These are phyloP conservation scores for Huntiella abstrusa DNA, from an alignment of 2,329 filamentous ascomycete species.

Conservation along the genomic window DNA sequence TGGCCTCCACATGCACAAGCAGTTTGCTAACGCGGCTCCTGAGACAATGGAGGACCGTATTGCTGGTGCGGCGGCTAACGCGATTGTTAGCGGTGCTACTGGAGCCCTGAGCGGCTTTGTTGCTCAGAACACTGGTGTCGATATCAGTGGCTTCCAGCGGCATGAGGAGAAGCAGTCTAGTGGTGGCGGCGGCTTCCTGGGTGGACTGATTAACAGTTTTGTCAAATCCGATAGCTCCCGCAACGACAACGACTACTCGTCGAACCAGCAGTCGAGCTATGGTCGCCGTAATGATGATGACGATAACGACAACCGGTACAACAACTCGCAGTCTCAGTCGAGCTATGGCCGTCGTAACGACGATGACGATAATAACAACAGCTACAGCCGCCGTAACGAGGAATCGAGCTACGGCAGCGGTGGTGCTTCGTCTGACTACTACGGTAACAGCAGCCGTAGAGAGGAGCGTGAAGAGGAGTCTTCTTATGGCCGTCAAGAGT, in stretches of 20 bases:
- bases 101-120: constrained; percentile 30
- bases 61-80: constrained; percentile 34
- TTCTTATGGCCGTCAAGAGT: constrained; percentile 25
- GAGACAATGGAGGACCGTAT: constrained; percentile 37
- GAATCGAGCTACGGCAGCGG: constrained; percentile 2
- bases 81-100: constrained; percentile 38
- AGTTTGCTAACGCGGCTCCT: constrained; percentile 25
- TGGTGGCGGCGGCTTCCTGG: constrained; percentile 48
- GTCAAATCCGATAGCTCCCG: constrained; percentile 32
- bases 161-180: constrained; percentile 27
- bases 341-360: constrained; percentile 6
- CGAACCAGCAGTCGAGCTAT: constrained; percentile 26
- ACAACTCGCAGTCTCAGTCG: not conserved
- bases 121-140: constrained; percentile 26
- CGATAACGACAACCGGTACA: constrained; percentile 8
- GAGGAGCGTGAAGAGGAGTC: constrained; percentile 4
- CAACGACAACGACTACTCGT: constrained; percentile 35
- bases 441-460: constrained; percentile 32
- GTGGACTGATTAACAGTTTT: constrained; percentile 44
- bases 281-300: constrained; percentile 3
- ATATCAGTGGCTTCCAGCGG: constrained; percentile 19
- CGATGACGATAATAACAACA: constrained; percentile 3
- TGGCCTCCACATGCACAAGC: constrained; percentile 61
- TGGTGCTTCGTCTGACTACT: constrained; percentile 29
- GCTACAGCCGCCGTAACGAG: constrained; percentile 4